Conservation (phyloP, 352 stramenopile species). For the Halophytophthora batemanensis region DNA sequence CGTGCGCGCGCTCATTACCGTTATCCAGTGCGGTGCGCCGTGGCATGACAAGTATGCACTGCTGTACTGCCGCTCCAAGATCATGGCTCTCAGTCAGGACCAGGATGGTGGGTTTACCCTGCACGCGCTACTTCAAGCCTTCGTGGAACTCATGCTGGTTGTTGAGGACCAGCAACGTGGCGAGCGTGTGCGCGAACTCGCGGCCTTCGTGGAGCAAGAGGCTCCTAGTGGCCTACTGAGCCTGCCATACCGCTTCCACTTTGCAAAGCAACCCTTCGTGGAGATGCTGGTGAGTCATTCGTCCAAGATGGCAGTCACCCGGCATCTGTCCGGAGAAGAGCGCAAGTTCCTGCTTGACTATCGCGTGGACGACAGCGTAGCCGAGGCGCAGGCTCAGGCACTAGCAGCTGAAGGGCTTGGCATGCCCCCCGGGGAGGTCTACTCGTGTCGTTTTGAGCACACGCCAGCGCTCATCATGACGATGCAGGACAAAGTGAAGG, state of each 20-base stretch:
- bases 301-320: constrained; percentile 72
- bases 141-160: constrained; percentile 82
- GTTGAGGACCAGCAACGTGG: constrained; percentile 71
- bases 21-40: constrained; percentile 55
- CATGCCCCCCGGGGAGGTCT: constrained; percentile 21
- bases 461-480: constrained; percentile 69
- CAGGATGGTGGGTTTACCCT: constrained; percentile 77
- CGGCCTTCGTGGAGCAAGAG: constrained; percentile 54
- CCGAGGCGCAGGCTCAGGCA: constrained; percentile 10
- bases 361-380: constrained; percentile 35
- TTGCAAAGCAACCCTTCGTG: constrained; percentile 51
- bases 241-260: constrained; percentile 77
- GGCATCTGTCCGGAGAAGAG: constrained; percentile 72
- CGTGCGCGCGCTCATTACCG: constrained; percentile 58
- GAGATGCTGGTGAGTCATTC: constrained; percentile 82
- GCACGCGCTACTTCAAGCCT: constrained; percentile 68
- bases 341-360: constrained; percentile 75
- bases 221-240: constrained; percentile 35
- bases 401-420: constrained; percentile 20
- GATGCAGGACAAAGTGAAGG: constrained; percentile 65
- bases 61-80: constrained; percentile 83
- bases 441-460: constrained; percentile 83
- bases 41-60: constrained; percentile 75
- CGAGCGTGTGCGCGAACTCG: constrained; percentile 47
- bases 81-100: constrained; percentile 80